phyloP scores from a whole-genome alignment of 352 stramenopile genomes.

The Globisporangium cylindrosporum region DNA sequence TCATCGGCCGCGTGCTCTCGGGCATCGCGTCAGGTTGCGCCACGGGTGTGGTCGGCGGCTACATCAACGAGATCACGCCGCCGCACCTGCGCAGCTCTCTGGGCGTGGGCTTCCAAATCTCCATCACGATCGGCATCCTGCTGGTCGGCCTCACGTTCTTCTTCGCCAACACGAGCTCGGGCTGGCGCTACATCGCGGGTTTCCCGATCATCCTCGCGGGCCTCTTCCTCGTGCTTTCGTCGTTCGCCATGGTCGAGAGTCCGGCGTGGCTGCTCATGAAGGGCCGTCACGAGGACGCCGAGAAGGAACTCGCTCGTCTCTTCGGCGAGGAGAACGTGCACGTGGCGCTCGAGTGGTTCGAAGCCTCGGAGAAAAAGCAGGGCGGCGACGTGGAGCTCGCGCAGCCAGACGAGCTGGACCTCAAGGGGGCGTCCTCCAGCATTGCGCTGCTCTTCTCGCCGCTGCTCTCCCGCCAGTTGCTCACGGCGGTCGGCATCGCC shows the following conservation, averaged over 20 bases:
- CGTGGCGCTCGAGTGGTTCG: constrained; percentile 27
- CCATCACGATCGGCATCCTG: constrained; percentile 44
- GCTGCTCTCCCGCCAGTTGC: constrained; percentile 35
- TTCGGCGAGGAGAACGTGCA: constrained; percentile 32
- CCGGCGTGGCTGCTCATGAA: constrained; percentile 39
- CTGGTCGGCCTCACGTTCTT: constrained; percentile 51
- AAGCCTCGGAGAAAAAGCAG: constrained; percentile 18
- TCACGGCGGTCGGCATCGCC: constrained; percentile 37
- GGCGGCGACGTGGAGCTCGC: constrained; percentile 24
- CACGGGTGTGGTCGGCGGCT: constrained; percentile 26
- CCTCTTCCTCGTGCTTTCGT: too few species aligned
- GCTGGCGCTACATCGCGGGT: constrained; percentile 40
- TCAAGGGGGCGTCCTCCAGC: neutral
- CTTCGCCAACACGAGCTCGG: constrained; percentile 41
- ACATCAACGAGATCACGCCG: constrained; percentile 55
- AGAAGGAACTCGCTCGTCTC: constrained; percentile 26
- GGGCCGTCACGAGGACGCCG: constrained; percentile 26
- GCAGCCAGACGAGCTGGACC: constrained; percentile 13
- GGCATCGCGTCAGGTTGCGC: constrained; percentile 37
- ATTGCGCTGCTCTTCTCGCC: constrained; percentile 32
- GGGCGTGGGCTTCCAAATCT: constrained; percentile 40
- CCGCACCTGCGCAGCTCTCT: constrained; percentile 32
- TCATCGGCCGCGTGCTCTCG: constrained; percentile 32
- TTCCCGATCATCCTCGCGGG: constrained; percentile 21
- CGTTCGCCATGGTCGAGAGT: constrained; percentile 33